These are phyloP conservation scores for Houttuynia cordata DNA, from an alignment of 164 flowering plant species.

Conservation along the genomic window DNA sequence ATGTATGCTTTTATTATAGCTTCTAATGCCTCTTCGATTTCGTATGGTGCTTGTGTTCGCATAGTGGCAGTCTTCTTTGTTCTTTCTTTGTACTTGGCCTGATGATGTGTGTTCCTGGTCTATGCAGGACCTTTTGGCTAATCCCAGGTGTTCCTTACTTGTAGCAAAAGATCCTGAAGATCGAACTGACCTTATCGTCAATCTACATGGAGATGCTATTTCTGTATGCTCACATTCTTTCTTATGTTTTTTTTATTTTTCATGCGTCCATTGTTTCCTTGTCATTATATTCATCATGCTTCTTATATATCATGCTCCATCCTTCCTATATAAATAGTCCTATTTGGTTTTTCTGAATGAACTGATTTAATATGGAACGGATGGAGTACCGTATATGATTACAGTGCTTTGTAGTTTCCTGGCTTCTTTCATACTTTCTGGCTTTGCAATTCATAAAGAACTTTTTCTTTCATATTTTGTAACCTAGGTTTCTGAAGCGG, in stretches of 20 bases:
- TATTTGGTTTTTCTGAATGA: too few relatives aligned
- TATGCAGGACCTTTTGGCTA: constrained; percentile 57
- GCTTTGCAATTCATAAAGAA: too few relatives aligned
- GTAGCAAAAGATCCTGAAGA: constrained; percentile 88
- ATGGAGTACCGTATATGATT: too few relatives aligned
- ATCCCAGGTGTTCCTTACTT: constrained; percentile 78
- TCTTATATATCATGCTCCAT: too few relatives aligned
- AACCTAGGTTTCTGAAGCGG: constrained; percentile 52
- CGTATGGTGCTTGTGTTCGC: neutral
- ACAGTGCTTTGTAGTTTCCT: too few relatives aligned
- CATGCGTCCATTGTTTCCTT: too few relatives aligned
- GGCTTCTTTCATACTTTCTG: too few relatives aligned
- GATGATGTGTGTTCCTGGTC: neutral
- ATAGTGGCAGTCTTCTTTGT: neutral
- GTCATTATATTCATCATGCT: too few relatives aligned
- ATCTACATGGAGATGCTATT: constrained; percentile 72
- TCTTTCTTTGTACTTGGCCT: neutral
- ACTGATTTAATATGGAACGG: too few relatives aligned
- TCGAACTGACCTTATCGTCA: constrained; percentile 63
- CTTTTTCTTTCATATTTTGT: constrained; percentile 1
- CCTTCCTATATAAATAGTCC: too few relatives aligned
- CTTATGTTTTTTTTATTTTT: too few relatives aligned
- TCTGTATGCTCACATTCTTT: constrained; percentile 32
- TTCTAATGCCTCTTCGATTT: neutral
- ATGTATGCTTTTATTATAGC: neutral